A percentile compares a stretch with the other conserved stretches of the same genome.
phyloP scores from a whole-genome alignment of 345 rosid genomes.

The Lumnitzera racemosa region DNA sequence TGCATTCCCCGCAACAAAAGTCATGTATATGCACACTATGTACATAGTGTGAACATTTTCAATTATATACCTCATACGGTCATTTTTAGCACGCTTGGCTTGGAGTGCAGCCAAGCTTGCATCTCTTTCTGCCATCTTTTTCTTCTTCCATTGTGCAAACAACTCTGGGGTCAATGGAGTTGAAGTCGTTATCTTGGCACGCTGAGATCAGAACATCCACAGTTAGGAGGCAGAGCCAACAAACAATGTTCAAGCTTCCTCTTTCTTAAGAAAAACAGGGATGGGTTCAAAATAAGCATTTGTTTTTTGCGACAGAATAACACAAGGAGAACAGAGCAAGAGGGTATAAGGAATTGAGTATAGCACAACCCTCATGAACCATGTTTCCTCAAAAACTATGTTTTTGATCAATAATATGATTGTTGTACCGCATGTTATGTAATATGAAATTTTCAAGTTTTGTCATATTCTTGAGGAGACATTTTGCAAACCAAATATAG shows the following conservation, averaged over 20 bases:
- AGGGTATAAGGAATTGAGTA: background rate
- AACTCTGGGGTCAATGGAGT: slow-evolving; percentile 56
- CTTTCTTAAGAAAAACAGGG: too few relatives aligned
- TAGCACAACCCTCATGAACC: background rate
- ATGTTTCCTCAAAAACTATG: too few relatives aligned
- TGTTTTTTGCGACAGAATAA: too few relatives aligned
- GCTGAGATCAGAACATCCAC: slow-evolving; percentile 24
- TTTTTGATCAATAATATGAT: too few relatives aligned
- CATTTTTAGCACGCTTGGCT: slow-evolving; percentile 61
- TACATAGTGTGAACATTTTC: background rate
- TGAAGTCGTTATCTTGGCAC: slow-evolving; percentile 36
- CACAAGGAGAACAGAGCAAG: background rate
- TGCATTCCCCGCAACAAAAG: background rate
- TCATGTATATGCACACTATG: background rate
- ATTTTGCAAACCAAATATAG: too few relatives aligned
- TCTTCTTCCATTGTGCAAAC: slow-evolving; percentile 57
- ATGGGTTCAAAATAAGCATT: too few relatives aligned
- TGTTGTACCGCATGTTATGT: too few relatives aligned
- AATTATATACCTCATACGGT: slow-evolving; percentile 48
- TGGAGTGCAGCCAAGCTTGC: slow-evolving; percentile 41
- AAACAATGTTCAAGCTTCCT: too few relatives aligned
- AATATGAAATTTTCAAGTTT: too few relatives aligned
- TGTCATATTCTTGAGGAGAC: too few relatives aligned
- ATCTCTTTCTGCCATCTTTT: slow-evolving; percentile 49
- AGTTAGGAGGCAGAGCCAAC: slow-evolving; percentile 1